These are phyloP conservation scores for Taxillus chinensis DNA, from an alignment of 164 flowering plant genomes.

Conservation along the genomic window DNA sequence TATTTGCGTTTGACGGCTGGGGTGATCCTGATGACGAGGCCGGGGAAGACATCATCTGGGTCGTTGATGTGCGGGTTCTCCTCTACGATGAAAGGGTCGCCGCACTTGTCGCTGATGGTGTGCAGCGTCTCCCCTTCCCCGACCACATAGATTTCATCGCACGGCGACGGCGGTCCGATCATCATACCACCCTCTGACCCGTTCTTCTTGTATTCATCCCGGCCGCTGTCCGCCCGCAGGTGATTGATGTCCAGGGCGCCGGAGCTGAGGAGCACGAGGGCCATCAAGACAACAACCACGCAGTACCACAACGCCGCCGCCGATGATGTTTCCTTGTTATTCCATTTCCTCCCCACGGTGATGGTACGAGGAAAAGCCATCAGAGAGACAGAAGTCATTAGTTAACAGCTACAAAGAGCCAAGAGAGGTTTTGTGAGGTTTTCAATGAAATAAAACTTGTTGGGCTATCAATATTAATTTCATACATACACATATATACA, in stretches of 20 bases:
- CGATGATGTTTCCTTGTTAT: not conserved
- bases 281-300: slow-evolving; percentile 13
- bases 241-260: slow-evolving; percentile 8
- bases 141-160: slow-evolving; percentile 43
- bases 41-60: slow-evolving; percentile 37
- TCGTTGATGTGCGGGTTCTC: slow-evolving; percentile 44
- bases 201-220: slow-evolving; percentile 8
- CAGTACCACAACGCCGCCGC: slow-evolving; percentile 28
- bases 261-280: slow-evolving; percentile 16
- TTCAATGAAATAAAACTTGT: too few species aligned
- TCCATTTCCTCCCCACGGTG: too few species aligned
- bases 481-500: too few species aligned
- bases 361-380: too few species aligned
- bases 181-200: slow-evolving; percentile 9
- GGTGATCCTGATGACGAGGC: slow-evolving; percentile 33
- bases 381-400: too few species aligned
- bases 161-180: too few species aligned
- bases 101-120: slow-evolving; percentile 43
- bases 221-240: not conserved
- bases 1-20: slow-evolving; percentile 5
- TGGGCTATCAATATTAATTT: too few species aligned
- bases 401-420: too few species aligned
- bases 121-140: slow-evolving; percentile 49
- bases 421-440: too few species aligned
- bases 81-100: slow-evolving; percentile 45